phyloP scores from a whole-genome alignment of 2,329 filamentous ascomycete species.

The Fusarium clavum region DNA sequence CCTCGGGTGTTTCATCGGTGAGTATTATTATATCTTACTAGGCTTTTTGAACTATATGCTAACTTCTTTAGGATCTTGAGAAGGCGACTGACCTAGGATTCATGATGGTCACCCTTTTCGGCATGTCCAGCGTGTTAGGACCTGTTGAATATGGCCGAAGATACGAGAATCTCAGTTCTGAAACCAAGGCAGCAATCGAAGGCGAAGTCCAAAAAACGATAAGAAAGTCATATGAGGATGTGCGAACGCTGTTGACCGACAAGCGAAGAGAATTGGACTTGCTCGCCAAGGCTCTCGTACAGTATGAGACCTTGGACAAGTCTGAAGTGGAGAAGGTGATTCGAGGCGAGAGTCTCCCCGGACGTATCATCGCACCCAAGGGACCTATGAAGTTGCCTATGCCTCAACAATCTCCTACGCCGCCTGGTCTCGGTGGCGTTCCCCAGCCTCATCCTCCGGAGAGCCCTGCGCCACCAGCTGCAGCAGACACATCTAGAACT shows the following conservation, averaged over 20 bases:
- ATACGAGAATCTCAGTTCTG: constrained; percentile 83
- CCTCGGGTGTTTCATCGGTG: constrained; percentile 85
- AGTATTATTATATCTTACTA: constrained; percentile 49
- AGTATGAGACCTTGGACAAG: constrained; percentile 92
- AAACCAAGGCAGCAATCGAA: constrained; percentile 90
- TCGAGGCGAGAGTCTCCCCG: constrained; percentile 81
- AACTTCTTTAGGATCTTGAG: constrained; percentile 76
- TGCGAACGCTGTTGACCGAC: constrained; percentile 75
- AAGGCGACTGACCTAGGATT: constrained; percentile 85
- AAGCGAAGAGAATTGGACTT: constrained; percentile 88
- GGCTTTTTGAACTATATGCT: constrained; percentile 25
- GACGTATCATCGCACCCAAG: constrained; percentile 70
- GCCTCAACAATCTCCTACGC: constrained; percentile 50
- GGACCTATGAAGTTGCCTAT: constrained; percentile 56
- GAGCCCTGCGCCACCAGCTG: constrained; percentile 50
- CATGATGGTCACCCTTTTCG: constrained; percentile 86
- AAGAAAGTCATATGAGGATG: constrained; percentile 82
- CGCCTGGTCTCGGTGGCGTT: constrained; percentile 52
- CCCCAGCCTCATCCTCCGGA: constrained; percentile 51
- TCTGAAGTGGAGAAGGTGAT: constrained; percentile 93
- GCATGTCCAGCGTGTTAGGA: constrained; percentile 89
- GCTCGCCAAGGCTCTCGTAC: constrained; percentile 87
- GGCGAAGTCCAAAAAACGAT: constrained; percentile 86
- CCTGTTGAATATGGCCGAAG: constrained; percentile 88
- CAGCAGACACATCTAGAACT: constrained; percentile 45